phyloP scores from a whole-genome alignment of 164 flowering plant species.

The Sextonia rubra region DNA sequence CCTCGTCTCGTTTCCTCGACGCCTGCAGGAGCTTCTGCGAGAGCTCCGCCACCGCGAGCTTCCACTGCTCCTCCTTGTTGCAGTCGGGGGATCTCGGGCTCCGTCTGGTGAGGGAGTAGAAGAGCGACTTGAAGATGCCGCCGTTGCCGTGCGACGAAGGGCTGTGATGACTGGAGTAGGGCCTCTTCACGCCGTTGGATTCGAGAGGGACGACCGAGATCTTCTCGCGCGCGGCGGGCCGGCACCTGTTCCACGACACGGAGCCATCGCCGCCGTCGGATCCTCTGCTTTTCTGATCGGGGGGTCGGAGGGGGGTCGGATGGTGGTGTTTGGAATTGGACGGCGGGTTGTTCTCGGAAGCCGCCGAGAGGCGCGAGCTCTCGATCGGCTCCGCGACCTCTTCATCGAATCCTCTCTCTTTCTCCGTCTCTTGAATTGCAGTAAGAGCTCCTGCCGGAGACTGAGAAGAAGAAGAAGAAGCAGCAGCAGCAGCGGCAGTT shows the following conservation, averaged over 20 bases:
- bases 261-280: constrained; percentile 17
- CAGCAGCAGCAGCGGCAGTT: constrained; percentile 29
- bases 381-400: constrained; percentile 10
- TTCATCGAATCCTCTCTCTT: constrained; percentile 30
- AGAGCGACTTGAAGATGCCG: constrained; percentile 51
- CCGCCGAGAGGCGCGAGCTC: constrained; percentile 6
- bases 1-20: constrained; percentile 71
- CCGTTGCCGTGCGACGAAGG: constrained; percentile 52
- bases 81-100: constrained; percentile 41
- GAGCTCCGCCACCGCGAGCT: constrained; percentile 57
- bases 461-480: constrained; percentile 29
- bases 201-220: constrained; percentile 67
- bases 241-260: constrained; percentile 82
- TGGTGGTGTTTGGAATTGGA: constrained; percentile 43
- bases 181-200: constrained; percentile 18
- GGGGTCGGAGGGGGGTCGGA: constrained; percentile 30
- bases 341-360: neutral
- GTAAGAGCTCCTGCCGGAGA: constrained; percentile 46
- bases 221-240: constrained; percentile 73
- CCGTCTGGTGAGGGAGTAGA: constrained; percentile 43
- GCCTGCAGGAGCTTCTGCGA: constrained; percentile 78
- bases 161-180: constrained; percentile 19
- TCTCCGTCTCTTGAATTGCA: constrained; percentile 53
- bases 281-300: neutral
- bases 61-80: constrained; percentile 69